Evolutionary conservation across 768 basidiomycete species (phyloP).

Genomic region (Paxillus ammoniavirescens): DNA sequence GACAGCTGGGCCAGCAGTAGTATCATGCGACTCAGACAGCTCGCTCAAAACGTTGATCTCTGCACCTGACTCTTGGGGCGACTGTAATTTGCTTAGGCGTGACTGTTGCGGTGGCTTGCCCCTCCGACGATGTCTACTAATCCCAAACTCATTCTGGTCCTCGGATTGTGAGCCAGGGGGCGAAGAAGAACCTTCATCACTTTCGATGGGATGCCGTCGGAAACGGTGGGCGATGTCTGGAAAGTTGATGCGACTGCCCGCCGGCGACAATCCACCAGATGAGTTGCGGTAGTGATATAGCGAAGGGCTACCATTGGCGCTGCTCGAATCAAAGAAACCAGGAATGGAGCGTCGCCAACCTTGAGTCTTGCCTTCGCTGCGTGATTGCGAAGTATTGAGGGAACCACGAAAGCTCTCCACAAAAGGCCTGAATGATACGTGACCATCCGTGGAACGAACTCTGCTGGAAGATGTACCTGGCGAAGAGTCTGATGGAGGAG

Average conservation of each 20-base stretch:
- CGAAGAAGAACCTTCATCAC: slow-evolving; percentile 50
- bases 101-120: slow-evolving; percentile 20
- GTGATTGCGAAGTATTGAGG: slow-evolving; percentile 44
- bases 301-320: slow-evolving; percentile 37
- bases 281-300: slow-evolving; percentile 22
- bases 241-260: slow-evolving; percentile 42
- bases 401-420: slow-evolving; percentile 48
- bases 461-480: slow-evolving; percentile 39
- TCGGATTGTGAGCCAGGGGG: slow-evolving; percentile 47
- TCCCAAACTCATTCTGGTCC: slow-evolving; percentile 29
- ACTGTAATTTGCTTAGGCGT: slow-evolving; percentile 23
- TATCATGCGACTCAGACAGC: slow-evolving; percentile 3
- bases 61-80: slow-evolving; percentile 10
- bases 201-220: slow-evolving; percentile 35
- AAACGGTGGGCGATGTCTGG: slow-evolving; percentile 37
- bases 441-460: slow-evolving; percentile 44
- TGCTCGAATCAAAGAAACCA: slow-evolving; percentile 28
- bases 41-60: slow-evolving; percentile 11
- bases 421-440: slow-evolving; percentile 57
- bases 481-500: slow-evolving; percentile 39
- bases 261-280: slow-evolving; percentile 39
- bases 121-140: slow-evolving; percentile 11
- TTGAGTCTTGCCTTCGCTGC: slow-evolving; percentile 35
- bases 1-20: slow-evolving; percentile 4
- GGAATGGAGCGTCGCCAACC: slow-evolving; percentile 31